A percentile compares a stretch with the other conserved stretches of the same genome.
Evolutionary conservation across 495 filamentous ascomycete species (phyloP).

Genomic region (Bombardia bombarda): DNA sequence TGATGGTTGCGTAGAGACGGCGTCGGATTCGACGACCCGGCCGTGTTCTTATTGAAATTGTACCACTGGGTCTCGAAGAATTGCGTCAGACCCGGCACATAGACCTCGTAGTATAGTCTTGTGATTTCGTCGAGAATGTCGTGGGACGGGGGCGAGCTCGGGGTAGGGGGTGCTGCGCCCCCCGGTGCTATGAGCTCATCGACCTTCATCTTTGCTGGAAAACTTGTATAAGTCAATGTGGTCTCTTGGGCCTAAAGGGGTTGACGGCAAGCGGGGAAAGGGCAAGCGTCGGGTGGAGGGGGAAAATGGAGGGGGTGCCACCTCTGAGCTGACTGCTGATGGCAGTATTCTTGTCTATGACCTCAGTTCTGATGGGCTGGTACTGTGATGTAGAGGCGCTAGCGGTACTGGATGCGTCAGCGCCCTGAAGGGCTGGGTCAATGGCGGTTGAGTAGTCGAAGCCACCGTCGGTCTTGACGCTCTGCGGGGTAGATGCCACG

Average conservation of each 20-base stretch:
- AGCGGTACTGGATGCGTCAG: conserved; percentile 19
- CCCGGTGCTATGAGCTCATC: conserved; percentile 66
- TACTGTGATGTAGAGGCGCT: conserved; percentile 32
- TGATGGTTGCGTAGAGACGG: conserved; percentile 47
- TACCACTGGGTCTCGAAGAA: conserved; percentile 88
- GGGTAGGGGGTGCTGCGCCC: conserved; percentile 52
- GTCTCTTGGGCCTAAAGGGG: conserved; percentile 23
- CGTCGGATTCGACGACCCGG: conserved; percentile 5
- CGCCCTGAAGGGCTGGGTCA: conserved; percentile 64
- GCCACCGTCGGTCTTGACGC: conserved; percentile 45
- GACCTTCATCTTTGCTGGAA: conserved; percentile 63
- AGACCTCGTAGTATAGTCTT: conserved; percentile 66
- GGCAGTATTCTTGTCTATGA: conserved; percentile 13
- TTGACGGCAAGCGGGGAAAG: conserved; percentile 10
- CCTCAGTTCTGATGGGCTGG: conserved; percentile 22
- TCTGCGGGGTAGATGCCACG: conserved; percentile 39
- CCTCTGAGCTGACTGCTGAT: conserved; percentile 16
- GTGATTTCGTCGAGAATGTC: conserved; percentile 59
- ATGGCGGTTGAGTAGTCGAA: conserved; percentile 66
- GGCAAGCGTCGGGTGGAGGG: conserved; percentile 13
- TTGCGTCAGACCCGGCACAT: conserved; percentile 65
- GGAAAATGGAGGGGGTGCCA: conserved; percentile 19
- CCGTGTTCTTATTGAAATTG: conserved; percentile 37
- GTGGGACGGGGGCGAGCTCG: conserved; percentile 45
- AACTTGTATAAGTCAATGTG: conserved; percentile 37